Conservation (phyloP, 768 basidiomycete species). For the Rhodotorula sphaerocarpa region DNA sequence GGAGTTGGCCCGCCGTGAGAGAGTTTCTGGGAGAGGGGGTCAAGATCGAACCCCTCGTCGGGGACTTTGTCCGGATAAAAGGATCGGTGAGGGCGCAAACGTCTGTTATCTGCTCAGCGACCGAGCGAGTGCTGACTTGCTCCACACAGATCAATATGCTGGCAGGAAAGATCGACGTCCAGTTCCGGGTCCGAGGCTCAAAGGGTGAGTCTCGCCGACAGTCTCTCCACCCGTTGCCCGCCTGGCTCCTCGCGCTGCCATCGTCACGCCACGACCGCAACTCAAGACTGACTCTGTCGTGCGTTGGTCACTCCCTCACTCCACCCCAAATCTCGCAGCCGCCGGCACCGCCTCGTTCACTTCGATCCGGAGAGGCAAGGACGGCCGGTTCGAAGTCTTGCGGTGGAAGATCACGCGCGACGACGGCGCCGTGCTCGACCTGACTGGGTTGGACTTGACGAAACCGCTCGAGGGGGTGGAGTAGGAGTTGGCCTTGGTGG, state of each 20-base stretch:
- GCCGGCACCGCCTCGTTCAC: slow-evolving; percentile 33
- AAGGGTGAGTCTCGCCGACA: slow-evolving; percentile 8
- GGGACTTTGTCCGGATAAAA: slow-evolving; percentile 30
- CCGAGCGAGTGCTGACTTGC: no score
- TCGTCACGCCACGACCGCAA: no score
- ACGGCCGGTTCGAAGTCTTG: slow-evolving; percentile 31
- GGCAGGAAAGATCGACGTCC: slow-evolving; percentile 33
- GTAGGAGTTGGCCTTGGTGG: no score
- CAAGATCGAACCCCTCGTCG: slow-evolving; percentile 27
- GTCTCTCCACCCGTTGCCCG: background rate
- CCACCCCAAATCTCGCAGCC: background rate
- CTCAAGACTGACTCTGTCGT: no score
- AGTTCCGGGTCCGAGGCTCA: slow-evolving; percentile 30
- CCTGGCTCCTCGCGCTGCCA: background rate
- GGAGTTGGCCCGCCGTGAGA: slow-evolving; percentile 11
- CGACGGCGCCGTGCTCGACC: slow-evolving; percentile 34
- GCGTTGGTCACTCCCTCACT: no score
- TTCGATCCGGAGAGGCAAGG: slow-evolving; percentile 33
- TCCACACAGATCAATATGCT: slow-evolving; percentile 36
- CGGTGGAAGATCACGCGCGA: slow-evolving; percentile 33
- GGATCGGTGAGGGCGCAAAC: slow-evolving; percentile 34
- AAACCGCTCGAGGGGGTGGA: background rate
- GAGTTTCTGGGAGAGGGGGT: slow-evolving; percentile 32
- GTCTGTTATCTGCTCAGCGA: no score
- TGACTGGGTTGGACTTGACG: slow-evolving; percentile 15